Conservation (phyloP, 805 yeast genomes). For the Pichia pseudocactophila region DNA sequence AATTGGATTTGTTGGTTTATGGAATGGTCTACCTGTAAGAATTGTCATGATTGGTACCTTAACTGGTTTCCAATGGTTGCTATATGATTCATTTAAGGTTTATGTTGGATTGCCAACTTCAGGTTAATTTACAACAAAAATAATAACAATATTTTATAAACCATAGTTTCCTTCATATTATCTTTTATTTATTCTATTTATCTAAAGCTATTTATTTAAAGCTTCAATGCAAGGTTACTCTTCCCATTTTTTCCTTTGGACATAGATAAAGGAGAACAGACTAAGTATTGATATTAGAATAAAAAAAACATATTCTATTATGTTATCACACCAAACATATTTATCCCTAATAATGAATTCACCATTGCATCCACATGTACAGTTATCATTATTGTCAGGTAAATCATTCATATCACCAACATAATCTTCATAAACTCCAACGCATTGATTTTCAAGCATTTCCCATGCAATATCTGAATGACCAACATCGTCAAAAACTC, state of each 20-base stretch:
- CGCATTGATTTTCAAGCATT: conserved; percentile 69
- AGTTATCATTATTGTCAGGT: conserved; percentile 1
- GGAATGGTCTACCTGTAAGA: conserved; percentile 94
- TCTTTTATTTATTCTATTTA: neutral
- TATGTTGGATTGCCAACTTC: conserved; percentile 91
- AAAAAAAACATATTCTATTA: conserved; percentile 9
- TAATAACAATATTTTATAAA: no score
- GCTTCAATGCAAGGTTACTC: no score
- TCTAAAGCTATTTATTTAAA: no score
- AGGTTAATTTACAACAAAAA: conserved; percentile 45
- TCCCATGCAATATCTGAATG: conserved; percentile 85
- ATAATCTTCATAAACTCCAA: conserved; percentile 52
- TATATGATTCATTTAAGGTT: conserved; percentile 95
- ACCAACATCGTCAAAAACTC: conserved; percentile 53
- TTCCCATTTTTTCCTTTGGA: conserved; percentile 26
- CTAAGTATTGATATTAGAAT: conserved; percentile 21
- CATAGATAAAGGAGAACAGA: conserved; percentile 19
- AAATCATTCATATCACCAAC: conserved; percentile 12
- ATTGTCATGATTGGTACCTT: conserved; percentile 95
- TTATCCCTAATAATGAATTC: neutral
- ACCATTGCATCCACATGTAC: neutral
- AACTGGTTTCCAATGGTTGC: conserved; percentile 95
- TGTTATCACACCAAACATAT: conserved; percentile 4
- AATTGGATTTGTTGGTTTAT: conserved; percentile 84
- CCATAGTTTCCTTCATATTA: no score